Evolutionary conservation across 768 basidiomycete species (phyloP), one percentile per base, ranked within the genome.

Genomic region (Boletus subparvulus): DNA sequence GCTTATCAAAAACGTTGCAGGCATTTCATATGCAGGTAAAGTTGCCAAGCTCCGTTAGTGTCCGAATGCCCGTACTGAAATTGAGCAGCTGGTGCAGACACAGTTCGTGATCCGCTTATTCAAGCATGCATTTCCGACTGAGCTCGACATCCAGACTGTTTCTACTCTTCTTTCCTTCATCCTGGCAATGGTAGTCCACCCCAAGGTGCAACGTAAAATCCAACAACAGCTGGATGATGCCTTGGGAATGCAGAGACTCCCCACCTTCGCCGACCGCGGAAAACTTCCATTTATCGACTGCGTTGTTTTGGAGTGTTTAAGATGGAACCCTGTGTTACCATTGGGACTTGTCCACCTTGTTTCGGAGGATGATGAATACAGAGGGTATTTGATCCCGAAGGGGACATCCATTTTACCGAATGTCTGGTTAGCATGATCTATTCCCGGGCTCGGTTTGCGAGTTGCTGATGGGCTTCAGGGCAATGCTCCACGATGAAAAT

Each of bases 121-220:
- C 50, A 71, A 71, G 3, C 65, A 71, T 9, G 70, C 64, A 26
- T 36, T 48, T 24, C n/a, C 35, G n/a, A 45, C 57, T 61, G 40
- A 66, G 12, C 30, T 37, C 26, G 5, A 35, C 32, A 47, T 26
- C 14, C 36, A 85, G 84, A 84, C 81, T 3, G 74, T 79, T 13
- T 77, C 81, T 14, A 72, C 78, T 14, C 66, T 84, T 39, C 72
- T 77, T 39, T 74, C 77, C 4, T 83, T 85, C 63, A 58, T 82
- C 26, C 75, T 84, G 12, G 79, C 82, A 5, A 83, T 85, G 81
- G 70, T 80, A 45, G 71, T 79, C 32, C 65, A 83, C 64, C 84
- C 84, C 17, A 70, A 78, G 4, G 76, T 81, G 17, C 76, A 80
- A 50, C 69, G 66, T 58, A 78, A 75, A 64, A 77, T 74, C 10